Percentiles rank a stretch among this genome's conserved stretches.
Evolutionary conservation across 2,329 filamentous ascomycete species (phyloP).

Genomic region (Aspergillus proliferans): DNA sequence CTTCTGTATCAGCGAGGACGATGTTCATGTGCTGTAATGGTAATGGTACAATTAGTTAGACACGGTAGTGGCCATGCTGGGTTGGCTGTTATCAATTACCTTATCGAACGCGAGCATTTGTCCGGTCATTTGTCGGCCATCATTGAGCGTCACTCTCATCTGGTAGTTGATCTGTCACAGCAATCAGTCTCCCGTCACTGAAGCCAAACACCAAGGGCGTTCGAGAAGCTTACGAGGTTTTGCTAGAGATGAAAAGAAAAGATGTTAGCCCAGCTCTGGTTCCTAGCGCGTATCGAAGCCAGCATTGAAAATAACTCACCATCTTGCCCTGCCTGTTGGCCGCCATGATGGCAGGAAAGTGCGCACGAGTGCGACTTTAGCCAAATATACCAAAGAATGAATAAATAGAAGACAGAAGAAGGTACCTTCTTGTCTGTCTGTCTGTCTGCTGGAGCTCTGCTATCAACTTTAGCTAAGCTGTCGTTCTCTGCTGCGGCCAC

Average conservation of each 20-base stretch:
- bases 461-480: background rate
- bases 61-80: background rate
- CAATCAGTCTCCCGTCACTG: conserved; percentile 40
- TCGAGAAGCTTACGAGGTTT: conserved; percentile 52
- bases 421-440: background rate
- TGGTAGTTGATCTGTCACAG: conserved; percentile 85
- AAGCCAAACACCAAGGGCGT: too few relatives aligned
- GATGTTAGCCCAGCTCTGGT: conserved; percentile 46
- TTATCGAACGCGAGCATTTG: conserved; percentile 99
- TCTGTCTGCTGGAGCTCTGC: conserved; percentile 5
- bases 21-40: conserved; percentile 87
- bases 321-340: conserved; percentile 97
- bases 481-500: background rate
- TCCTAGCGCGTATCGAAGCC: conserved; percentile 6
- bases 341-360: conserved; percentile 45
- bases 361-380: conserved; percentile 44
- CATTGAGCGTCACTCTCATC: conserved; percentile 93
- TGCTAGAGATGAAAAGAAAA: conserved; percentile 40
- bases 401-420: conserved; percentile 19
- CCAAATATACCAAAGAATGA: conserved; percentile 20
- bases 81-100: conserved; percentile 43
- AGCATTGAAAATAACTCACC: conserved; percentile 57
- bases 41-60: conserved; percentile 3
- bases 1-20: conserved; percentile 96
- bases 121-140: conserved; percentile 92